Evolutionary conservation across 73 alveolate species (phyloP), one percentile per base, ranked within the genome.

Genomic region (Tetrahymena malaccensis): DNA sequence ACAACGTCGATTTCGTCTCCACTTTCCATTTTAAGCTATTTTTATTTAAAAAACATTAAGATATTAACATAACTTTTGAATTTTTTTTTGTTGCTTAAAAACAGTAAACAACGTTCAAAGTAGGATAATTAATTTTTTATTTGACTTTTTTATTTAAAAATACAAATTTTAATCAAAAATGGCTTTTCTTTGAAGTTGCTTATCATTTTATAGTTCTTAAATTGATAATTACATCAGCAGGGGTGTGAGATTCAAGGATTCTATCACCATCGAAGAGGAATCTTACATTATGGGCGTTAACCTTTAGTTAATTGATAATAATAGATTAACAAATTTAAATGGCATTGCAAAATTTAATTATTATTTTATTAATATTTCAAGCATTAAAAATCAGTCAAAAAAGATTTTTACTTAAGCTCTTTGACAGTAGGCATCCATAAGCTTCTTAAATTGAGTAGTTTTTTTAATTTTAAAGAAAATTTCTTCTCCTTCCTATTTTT

Each of bases 1-100:
- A 94, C 96, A 43, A 94, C 96, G 70, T 94, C 96, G 50, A 94
- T 94, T 85, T 94, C 96, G 40, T 94, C 96, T 37, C 96, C 96
- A 34, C 95, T 94, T 55, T 94, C 94, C 84, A 94, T 70, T 35
- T 70, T 70, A 94, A 94, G 93, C 85, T 94, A 70, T 21, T 70
- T 70, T 35, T 9, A 35, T 37, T 35, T 9, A 13, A 22, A 33
- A 84, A 70, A 10, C 17, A 40, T 11, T 40, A 40, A 40, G 44
- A 40, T 40, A 40, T 40, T 8, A 40, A 40, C 44, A 37, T 37
- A 37, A 37, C 43, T 37, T 40, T 40, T 40, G 9, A 40, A 40
- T 4, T 40, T 7, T 6, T 7, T 40, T 40, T 40, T 40, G 9
- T 40, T 40, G 44, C 15, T 40, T 40, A 40, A 40, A 40, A 40